Evolutionary conservation across 768 basidiomycete species (phyloP).

Genomic region (Trametes coccinea): DNA sequence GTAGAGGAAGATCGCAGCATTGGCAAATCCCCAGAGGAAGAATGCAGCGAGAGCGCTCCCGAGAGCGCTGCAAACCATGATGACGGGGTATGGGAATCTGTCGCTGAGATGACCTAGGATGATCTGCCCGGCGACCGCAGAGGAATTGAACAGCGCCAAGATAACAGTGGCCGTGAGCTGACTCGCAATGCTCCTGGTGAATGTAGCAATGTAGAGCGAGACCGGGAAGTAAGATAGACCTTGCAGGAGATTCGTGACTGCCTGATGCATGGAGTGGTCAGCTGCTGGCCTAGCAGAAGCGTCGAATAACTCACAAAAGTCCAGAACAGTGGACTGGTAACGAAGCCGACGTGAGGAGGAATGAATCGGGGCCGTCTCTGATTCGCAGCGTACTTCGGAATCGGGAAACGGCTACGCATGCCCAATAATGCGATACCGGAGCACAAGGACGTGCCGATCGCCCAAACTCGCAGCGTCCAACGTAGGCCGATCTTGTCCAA

Average conservation of each 20-base stretch:
- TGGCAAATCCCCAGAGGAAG: conserved; percentile 26
- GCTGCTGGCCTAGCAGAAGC: not conserved
- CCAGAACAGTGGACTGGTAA: conserved; percentile 19
- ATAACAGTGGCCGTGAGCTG: conserved; percentile 22
- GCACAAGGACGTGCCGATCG: conserved; percentile 12
- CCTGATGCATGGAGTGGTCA: not conserved
- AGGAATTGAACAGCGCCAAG: conserved; percentile 25
- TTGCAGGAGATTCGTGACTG: conserved; percentile 19
- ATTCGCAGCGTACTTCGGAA: conserved; percentile 1
- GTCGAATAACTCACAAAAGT: conserved; percentile 10
- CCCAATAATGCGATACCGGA: conserved; percentile 17
- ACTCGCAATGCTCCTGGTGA: conserved; percentile 17
- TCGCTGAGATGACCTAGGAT: conserved; percentile 23
- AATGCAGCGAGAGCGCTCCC: conserved; percentile 17
- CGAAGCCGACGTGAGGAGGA: conserved; percentile 16
- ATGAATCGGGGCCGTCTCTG: conserved; percentile 17
- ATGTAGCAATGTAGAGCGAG: conserved; percentile 25
- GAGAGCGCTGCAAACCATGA: conserved; percentile 20
- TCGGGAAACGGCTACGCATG: conserved; percentile 20
- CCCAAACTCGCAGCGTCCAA: conserved; percentile 25
- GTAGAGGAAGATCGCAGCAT: conserved; percentile 20
- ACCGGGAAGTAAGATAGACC: conserved; percentile 27
- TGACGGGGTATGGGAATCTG: conserved; percentile 22
- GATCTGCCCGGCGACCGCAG: conserved; percentile 24
- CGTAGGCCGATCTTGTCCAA: conserved; percentile 20